phyloP scores from a whole-genome alignment of 2,329 filamentous ascomycete genomes.

The Beauveria medogensis region DNA sequence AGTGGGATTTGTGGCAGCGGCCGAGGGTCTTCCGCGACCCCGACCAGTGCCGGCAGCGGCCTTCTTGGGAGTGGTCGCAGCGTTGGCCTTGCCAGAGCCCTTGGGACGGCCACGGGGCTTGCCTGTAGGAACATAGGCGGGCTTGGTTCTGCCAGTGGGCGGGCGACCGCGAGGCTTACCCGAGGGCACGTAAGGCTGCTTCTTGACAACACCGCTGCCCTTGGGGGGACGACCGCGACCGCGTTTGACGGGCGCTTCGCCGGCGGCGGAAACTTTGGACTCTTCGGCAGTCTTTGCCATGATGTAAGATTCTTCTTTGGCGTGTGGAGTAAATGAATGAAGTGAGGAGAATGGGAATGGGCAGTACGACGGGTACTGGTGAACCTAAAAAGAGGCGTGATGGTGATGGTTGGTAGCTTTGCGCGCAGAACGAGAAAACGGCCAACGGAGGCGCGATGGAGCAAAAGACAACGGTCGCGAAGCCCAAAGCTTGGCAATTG shows the following conservation, averaged over 20 bases:
- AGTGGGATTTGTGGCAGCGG: conserved; percentile 21
- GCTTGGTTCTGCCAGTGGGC: conserved; percentile 23
- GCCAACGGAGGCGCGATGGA: neutral
- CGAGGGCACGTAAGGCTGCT: conserved; percentile 25
- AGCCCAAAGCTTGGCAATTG: neutral
- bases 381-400: neutral
- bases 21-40: conserved; percentile 20
- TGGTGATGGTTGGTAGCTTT: neutral
- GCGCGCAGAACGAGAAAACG: neutral
- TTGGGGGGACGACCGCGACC: conserved; percentile 32
- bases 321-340: neutral
- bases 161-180: conserved; percentile 38
- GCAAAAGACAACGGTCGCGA: neutral
- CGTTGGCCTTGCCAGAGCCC: conserved; percentile 26
- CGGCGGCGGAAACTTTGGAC: conserved; percentile 12
- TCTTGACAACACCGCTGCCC: conserved; percentile 29
- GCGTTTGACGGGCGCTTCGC: conserved; percentile 20
- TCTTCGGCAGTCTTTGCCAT: conserved; percentile 23
- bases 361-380: neutral
- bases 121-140: conserved; percentile 30
- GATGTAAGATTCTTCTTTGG: neutral
- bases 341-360: neutral
- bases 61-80: conserved; percentile 1
- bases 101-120: conserved; percentile 41
- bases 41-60: conserved; percentile 16